phyloP scores from a whole-genome alignment of 2,329 filamentous ascomycete genomes.

The Ophiostoma novo-ulmi region DNA sequence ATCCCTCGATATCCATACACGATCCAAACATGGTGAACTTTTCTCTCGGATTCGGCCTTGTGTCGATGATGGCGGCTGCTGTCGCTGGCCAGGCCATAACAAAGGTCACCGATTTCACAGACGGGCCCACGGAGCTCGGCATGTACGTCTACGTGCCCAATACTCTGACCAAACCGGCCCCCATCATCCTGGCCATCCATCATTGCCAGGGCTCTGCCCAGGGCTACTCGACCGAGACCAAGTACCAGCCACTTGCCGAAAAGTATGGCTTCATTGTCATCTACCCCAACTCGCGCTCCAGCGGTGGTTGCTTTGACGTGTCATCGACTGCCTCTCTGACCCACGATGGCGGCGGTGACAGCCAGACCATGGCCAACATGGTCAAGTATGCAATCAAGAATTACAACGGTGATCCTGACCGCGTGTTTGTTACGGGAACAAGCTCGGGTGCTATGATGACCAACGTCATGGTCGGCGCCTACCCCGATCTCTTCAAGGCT shows the following conservation, averaged over 20 bases:
- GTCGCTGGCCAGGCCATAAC: constrained; percentile 31
- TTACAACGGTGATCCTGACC: constrained; percentile 29
- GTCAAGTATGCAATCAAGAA: constrained; percentile 40
- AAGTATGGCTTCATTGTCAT: constrained; percentile 51
- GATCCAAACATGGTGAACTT: background rate
- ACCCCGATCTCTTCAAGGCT: constrained; percentile 51
- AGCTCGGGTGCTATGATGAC: constrained; percentile 53
- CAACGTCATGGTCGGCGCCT: constrained; percentile 48
- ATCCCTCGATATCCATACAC: background rate
- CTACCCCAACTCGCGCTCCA: constrained; percentile 41
- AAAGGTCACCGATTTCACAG: constrained; percentile 34
- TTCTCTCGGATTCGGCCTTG: constrained; percentile 15
- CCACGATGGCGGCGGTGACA: constrained; percentile 48
- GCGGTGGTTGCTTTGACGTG: constrained; percentile 55
- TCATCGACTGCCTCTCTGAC: constrained; percentile 46
- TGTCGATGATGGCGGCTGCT: constrained; percentile 28
- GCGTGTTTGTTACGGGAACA: constrained; percentile 46
- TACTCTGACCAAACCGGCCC: constrained; percentile 35
- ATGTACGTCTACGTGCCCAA: constrained; percentile 27
- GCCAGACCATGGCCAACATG: constrained; percentile 51
- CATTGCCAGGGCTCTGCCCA: constrained; percentile 52
- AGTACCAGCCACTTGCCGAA: constrained; percentile 51
- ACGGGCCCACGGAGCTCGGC: constrained; percentile 34
- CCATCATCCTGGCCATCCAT: constrained; percentile 48
- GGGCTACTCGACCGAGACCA: constrained; percentile 46